Evolutionary conservation across 345 rosid species (phyloP), one percentile per base, ranked within the genome.

Genomic region (Cardiospermum halicacabum): DNA sequence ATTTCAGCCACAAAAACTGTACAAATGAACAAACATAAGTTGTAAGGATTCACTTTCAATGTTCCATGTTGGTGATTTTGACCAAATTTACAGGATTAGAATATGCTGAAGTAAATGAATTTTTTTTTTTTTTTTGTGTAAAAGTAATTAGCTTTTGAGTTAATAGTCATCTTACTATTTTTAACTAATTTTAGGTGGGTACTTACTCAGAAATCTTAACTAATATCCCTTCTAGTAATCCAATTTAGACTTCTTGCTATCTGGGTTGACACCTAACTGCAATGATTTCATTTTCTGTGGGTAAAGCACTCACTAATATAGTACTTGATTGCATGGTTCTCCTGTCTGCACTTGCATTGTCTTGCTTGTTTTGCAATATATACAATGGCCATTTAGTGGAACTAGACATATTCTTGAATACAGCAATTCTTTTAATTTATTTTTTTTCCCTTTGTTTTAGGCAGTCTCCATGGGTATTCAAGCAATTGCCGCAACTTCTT

Each of bases 381-480:
- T 5, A 26, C 15, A 39, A 8, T 9, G 9, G 25, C 1, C 15
- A 40, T 18, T 62, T 43, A 30, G 27, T 53, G 60, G 26, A 12
- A 36, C 18, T 36, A 13, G 7, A 50, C 16, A 31, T 50, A 26
- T 49, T 10, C 21, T 49, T 15, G 8, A 43, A 45, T 34, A 50
- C 34, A 45, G 21, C 7, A 51, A 25, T 56, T 11, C 16, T 15
- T 22, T 5, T 50, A 25, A 42, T 51, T 63, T 70, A 7, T 27
- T 57, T 36, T 19, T 18, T 53, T 69, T 62, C 58, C n/a, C n/a
- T 43, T 36, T 78, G 21, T 49, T 71, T 71, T 81, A 88, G 96
- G 86, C 85, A 32, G 73, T 76, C 18, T 74, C 97, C 49, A 84
- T 86, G 85, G 77, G 78, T 67, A 71, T 88, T 76, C 97, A 93